These are phyloP conservation scores for Exserohilum rostratum DNA, from an alignment of 2,329 filamentous ascomycete genomes.

Conservation along the genomic window DNA sequence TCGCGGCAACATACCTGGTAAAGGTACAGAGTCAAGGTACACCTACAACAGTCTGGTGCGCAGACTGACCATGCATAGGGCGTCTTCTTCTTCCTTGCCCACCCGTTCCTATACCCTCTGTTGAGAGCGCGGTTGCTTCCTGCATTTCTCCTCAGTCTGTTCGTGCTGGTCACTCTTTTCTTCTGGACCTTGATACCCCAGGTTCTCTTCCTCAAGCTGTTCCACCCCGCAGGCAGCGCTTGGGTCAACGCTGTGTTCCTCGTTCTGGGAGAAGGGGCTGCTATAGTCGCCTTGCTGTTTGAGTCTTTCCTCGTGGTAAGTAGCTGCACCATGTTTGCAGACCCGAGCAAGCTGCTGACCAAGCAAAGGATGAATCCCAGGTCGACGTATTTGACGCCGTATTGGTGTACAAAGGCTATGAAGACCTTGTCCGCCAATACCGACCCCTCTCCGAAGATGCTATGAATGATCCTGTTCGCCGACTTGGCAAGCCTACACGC, in stretches of 20 bases:
- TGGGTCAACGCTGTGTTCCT: constrained; percentile 88
- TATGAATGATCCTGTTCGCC: constrained; percentile 71
- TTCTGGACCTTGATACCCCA: constrained; percentile 87
- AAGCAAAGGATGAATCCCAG: constrained; percentile 67
- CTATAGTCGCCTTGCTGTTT: constrained; percentile 64
- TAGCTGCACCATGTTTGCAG: neutral
- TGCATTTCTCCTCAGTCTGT: constrained; percentile 77
- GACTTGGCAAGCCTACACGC: constrained; percentile 80
- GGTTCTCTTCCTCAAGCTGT: constrained; percentile 85
- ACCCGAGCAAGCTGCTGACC: neutral
- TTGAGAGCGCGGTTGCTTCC: constrained; percentile 79
- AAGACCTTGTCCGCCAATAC: constrained; percentile 56
- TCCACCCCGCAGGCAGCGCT: constrained; percentile 79
- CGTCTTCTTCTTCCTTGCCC: constrained; percentile 78
- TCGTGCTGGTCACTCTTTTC: constrained; percentile 87
- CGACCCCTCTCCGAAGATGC: constrained; percentile 71
- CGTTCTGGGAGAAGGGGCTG: constrained; percentile 72
- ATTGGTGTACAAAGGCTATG: constrained; percentile 74
- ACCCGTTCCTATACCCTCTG: constrained; percentile 82
- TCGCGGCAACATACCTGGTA: constrained; percentile 39
- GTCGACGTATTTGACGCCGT: constrained; percentile 80
- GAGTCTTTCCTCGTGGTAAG: constrained; percentile 56
- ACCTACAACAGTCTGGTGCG: neutral
- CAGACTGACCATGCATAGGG: constrained; percentile 58
- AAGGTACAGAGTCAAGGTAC: too few relatives aligned